Evolutionary conservation across 2,329 filamentous ascomycete species (phyloP), one percentile per base, ranked within the genome.

Genomic region (Fusarium floridanum): DNA sequence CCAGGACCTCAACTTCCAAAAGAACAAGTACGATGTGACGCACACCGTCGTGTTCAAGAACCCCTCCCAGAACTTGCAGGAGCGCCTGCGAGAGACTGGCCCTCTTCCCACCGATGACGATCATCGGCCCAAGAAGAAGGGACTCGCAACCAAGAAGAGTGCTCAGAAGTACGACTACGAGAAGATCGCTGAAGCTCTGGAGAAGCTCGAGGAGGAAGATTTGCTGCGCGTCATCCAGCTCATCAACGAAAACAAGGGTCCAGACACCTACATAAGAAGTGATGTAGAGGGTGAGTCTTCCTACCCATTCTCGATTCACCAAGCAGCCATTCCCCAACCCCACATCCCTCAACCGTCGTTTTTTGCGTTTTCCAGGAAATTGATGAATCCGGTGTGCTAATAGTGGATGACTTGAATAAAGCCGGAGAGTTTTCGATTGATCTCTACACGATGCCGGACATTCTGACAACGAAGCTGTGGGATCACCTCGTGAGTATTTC

Each of bases 401-500:
- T 79, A 82, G 76, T 78, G 71, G 64, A 80, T 79, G 76, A 83
- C 78, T 81, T 83, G 66, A 73, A 72, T 80, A 78, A 83, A 89
- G 95, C 95, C 80, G 97, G 97, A 80, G 97, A 99, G 85, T 99
- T 99, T 86, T 97, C 98, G 71, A 96, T 99, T 77, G 97, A 99
- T 81, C 89, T 99, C 68, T 98, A 98, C 86, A 98, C 97, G n/a
- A 91, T 99, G 74, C 95, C 97, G 1, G 97, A 98, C 76, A 85
- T 87, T 32, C 88, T 98, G 41, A 93, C 97, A 81, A 97, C 97
- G 84, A 95, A 95, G 91, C 91, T 99, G 70, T 98, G 96, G 96
- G 96, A 98, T 71, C 97, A 97, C 81, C 81, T 91, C 77, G 88
- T 88, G 82, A 82, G 84, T 82, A 43, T 24, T 57, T 10, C n/a